Conservation (phyloP, 2,329 filamentous ascomycete genomes). For the Cladosporium colombiae region DNA sequence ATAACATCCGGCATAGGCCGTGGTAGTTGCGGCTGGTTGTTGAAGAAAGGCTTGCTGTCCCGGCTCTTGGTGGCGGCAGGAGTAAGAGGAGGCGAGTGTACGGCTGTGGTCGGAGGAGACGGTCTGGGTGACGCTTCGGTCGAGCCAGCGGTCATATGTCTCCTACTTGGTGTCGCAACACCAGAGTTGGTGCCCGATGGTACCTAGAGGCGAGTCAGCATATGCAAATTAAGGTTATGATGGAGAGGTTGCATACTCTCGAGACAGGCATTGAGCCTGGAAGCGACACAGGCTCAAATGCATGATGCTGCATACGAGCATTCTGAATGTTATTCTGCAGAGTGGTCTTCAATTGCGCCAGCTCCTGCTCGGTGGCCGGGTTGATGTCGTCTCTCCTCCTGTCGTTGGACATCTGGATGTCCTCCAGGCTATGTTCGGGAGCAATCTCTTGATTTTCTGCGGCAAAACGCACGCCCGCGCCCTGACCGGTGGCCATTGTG, state of each 20-base stretch:
- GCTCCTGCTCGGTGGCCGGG: constrained; percentile 51
- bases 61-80: constrained; percentile 18
- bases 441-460: constrained; percentile 70
- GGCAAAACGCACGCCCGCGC: constrained; percentile 67
- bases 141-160: constrained; percentile 44
- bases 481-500: constrained; percentile 25
- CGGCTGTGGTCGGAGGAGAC: constrained; percentile 67
- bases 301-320: constrained; percentile 78
- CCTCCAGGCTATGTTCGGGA: constrained; percentile 42
- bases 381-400: constrained; percentile 37
- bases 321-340: constrained; percentile 79
- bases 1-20: constrained; percentile 54
- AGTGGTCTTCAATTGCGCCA: constrained; percentile 70
- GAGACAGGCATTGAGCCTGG: constrained; percentile 83
- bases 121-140: constrained; percentile 65
- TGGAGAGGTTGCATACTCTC: constrained; percentile 61
- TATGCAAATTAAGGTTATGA: constrained; percentile 22
- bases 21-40: constrained; percentile 33
- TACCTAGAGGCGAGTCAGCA: constrained; percentile 37
- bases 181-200: constrained; percentile 56
- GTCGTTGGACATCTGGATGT: constrained; percentile 32
- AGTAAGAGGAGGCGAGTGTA: constrained; percentile 42
- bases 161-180: constrained; percentile 39
- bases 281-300: constrained; percentile 87
- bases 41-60: constrained; percentile 43